Evolutionary conservation across 257 asterid species (phyloP).

Genomic region (Fraxinus pennsylvanica): DNA sequence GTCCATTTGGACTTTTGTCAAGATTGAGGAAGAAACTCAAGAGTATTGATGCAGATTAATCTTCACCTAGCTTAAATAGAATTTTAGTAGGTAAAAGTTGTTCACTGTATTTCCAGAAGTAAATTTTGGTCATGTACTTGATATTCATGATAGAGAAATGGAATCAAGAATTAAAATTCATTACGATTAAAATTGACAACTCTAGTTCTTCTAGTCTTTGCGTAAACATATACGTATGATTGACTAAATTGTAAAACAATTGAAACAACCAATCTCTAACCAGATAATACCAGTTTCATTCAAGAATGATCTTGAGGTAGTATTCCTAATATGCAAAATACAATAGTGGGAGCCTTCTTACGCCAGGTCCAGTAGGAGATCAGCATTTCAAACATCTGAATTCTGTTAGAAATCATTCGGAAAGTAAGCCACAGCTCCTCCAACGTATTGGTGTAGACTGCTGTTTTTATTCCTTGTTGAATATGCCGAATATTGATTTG

Average conservation of each 20-base stretch:
- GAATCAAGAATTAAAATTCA: not conserved
- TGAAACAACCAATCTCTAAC: conserved; percentile 14
- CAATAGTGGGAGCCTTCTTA: not conserved
- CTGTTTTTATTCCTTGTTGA: conserved; percentile 56
- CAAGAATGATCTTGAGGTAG: conserved; percentile 17
- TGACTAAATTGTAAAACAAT: conserved; percentile 10
- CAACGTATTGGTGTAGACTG: not conserved
- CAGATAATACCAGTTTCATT: not conserved
- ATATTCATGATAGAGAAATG: not conserved
- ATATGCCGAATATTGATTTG: conserved; percentile 76
- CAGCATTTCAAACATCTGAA: not conserved
- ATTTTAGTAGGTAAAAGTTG: not conserved
- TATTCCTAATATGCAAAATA: conserved; percentile 17
- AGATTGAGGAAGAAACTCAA: not conserved
- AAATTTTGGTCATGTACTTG: not conserved
- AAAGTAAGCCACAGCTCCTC: not conserved
- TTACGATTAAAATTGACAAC: not conserved
- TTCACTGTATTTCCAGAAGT: not conserved
- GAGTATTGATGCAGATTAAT: not conserved
- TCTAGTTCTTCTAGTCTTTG: not conserved
- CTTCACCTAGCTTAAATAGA: not conserved
- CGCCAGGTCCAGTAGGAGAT: not conserved
- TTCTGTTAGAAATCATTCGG: conserved; percentile 7
- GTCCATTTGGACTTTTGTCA: not conserved
- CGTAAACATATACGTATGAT: conserved; percentile 19